phyloP scores from a whole-genome alignment of 2,329 filamentous ascomycete genomes.

The Xylariaceae sp. region DNA sequence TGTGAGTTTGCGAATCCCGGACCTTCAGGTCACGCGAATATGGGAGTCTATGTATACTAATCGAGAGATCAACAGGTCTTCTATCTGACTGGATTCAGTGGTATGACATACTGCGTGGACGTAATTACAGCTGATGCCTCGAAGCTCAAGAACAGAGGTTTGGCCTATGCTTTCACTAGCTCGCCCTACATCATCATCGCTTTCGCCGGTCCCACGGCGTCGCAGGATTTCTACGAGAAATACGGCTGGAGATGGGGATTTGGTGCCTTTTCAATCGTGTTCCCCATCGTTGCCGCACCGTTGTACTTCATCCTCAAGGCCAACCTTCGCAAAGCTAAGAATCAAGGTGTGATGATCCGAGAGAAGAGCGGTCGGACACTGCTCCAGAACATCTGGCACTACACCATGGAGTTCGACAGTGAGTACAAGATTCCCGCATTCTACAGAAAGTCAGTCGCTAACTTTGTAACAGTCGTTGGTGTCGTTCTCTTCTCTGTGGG shows the following conservation, averaged over 20 bases:
- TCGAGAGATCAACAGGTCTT: conserved; percentile 25
- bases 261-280: conserved; percentile 58
- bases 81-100: conserved; percentile 53
- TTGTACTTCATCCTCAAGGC: conserved; percentile 48
- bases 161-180: conserved; percentile 54
- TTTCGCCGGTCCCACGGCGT: conserved; percentile 49
- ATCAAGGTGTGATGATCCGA: conserved; percentile 37
- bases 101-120: conserved; percentile 53
- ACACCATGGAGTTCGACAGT: conserved; percentile 34
- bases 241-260: conserved; percentile 61
- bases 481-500: conserved; percentile 47
- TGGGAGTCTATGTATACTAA: background rate
- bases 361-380: conserved; percentile 37
- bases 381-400: conserved; percentile 41
- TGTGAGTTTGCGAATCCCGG: conserved; percentile 30
- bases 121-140: conserved; percentile 62
- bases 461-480: conserved; percentile 33
- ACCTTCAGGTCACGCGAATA: conserved; percentile 16
- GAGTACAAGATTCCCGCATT: background rate
- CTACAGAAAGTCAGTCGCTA: background rate
- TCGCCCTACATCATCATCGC: conserved; percentile 60
- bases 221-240: conserved; percentile 44
- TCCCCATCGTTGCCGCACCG: conserved; percentile 53
- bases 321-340: conserved; percentile 50
- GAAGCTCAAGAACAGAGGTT: conserved; percentile 51